phyloP scores from a whole-genome alignment of 2,329 filamentous ascomycete genomes.

The Gaeumannomyces sp. region DNA sequence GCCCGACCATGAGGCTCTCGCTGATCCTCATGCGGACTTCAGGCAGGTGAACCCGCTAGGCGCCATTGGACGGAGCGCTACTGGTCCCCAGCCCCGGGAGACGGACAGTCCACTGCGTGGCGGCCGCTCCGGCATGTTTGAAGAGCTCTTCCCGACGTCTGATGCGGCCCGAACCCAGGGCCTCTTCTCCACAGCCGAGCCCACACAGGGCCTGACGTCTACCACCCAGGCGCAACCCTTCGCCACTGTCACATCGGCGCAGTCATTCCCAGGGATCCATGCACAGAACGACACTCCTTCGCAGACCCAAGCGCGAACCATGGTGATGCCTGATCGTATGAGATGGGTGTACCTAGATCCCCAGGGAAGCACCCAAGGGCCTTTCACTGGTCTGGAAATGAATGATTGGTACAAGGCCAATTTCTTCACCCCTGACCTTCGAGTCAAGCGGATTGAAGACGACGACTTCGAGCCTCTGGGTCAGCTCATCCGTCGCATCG shows the following conservation, averaged over 20 bases:
- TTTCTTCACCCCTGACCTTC: conserved; percentile 90
- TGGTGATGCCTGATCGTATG: conserved; percentile 99
- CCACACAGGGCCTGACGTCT: conserved; percentile 25
- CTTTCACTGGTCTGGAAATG: conserved; percentile 96
- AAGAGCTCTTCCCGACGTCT: conserved; percentile 14
- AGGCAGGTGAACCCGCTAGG: conserved; percentile 58
- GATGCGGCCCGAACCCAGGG: conserved; percentile 11
- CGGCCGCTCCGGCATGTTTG: conserved; percentile 23
- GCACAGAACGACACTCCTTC: conserved; percentile 33
- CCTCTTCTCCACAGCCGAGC: conserved; percentile 14
- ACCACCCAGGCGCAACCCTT: conserved; percentile 26
- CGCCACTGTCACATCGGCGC: conserved; percentile 10
- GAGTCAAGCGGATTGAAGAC: conserved; percentile 93
- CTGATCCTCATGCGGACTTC: conserved; percentile 52
- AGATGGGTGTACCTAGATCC: conserved; percentile 97
- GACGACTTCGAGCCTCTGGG: conserved; percentile 90
- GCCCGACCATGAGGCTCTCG: conserved; percentile 57
- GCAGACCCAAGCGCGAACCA: conserved; percentile 62
- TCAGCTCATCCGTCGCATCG: conserved; percentile 89
- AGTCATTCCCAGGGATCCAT: conserved; percentile 10
- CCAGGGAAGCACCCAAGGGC: conserved; percentile 84
- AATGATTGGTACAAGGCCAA: conserved; percentile 99
- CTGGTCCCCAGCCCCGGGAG: conserved; percentile 49
- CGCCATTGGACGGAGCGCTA: conserved; percentile 58
- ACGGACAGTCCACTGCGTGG: conserved; percentile 53